Evolutionary conservation across 2,329 filamentous ascomycete genomes (phyloP).

Genomic region (Pseudogymnoascus sp.): DNA sequence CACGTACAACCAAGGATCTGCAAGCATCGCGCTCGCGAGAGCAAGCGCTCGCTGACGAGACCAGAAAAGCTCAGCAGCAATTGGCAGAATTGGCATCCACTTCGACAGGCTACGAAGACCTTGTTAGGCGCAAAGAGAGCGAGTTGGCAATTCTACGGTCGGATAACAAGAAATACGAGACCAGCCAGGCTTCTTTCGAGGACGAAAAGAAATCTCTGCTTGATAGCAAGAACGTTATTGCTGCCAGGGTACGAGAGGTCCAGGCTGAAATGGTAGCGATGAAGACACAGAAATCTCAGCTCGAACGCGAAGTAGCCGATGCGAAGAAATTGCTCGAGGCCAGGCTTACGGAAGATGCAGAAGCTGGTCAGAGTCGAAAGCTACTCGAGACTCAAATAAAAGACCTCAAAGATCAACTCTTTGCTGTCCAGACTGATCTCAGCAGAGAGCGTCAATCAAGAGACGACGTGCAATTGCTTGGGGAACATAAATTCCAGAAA

Average conservation of each 20-base stretch:
- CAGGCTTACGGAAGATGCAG: conserved; percentile 80
- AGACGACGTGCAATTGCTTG: conserved; percentile 84
- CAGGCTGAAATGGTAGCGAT: conserved; percentile 85
- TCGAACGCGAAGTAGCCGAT: conserved; percentile 83
- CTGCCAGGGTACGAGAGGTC: conserved; percentile 69
- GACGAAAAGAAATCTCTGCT: conserved; percentile 66
- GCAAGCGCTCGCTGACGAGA: conserved; percentile 70
- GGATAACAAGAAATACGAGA: conserved; percentile 76
- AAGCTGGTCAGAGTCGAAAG: conserved; percentile 72
- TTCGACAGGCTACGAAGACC: conserved; percentile 89
- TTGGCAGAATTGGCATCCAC: conserved; percentile 82
- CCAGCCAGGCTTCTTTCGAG: conserved; percentile 71
- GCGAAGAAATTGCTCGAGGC: conserved; percentile 80
- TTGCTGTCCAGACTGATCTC: conserved; percentile 77
- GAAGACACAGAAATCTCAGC: conserved; percentile 72
- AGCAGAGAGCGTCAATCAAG: conserved; percentile 88
- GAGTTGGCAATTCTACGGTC: conserved; percentile 78
- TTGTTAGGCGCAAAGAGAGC: conserved; percentile 88
- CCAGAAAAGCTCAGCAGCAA: conserved; percentile 74
- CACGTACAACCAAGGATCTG: conserved; percentile 70
- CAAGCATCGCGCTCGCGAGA: conserved; percentile 66
- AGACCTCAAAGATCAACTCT: conserved; percentile 78
- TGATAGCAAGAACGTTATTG: conserved; percentile 71
- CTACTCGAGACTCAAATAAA: conserved; percentile 81
- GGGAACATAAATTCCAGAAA: conserved; percentile 77